These are phyloP conservation scores for Globisporangium irregulare DNA, from an alignment of 352 stramenopile species.

Conservation along the genomic window DNA sequence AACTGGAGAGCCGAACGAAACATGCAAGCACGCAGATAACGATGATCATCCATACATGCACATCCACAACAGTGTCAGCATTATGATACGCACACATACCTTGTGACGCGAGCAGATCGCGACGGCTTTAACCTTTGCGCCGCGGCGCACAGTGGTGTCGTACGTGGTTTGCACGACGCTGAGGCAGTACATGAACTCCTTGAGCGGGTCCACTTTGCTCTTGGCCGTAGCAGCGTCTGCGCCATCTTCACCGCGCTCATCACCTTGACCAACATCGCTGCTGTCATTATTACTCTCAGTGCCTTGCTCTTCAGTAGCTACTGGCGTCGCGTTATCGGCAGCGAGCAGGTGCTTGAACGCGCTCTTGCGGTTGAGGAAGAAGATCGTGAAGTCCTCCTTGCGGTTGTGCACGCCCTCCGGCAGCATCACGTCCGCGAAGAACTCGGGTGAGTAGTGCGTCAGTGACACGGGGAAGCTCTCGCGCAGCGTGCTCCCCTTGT, in stretches of 20 bases:
- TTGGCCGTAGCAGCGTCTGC: conserved; percentile 1
- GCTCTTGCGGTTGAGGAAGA: conserved; percentile 81
- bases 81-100: conserved; percentile 17
- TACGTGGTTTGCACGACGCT: conserved; percentile 84
- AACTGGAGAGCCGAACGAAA: conserved; percentile 27
- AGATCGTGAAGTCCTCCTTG: conserved; percentile 82
- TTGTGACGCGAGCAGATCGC: conserved; percentile 81
- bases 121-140: conserved; percentile 80
- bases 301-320: neutral
- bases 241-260: conserved; percentile 1
- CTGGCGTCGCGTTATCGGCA: neutral
- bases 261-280: neutral
- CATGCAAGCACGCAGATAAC: conserved; percentile 14
- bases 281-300: neutral
- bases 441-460: conserved; percentile 82
- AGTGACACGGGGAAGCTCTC: conserved; percentile 60
- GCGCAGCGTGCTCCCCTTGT: conserved; percentile 84
- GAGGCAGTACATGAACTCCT: conserved; percentile 86
- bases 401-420: conserved; percentile 88
- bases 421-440: conserved; percentile 88
- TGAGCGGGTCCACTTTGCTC: conserved; percentile 35
- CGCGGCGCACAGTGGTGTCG: conserved; percentile 64
- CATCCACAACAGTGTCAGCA: neutral
- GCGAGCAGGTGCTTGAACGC: conserved; percentile 11
- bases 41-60: neutral